Conservation (phyloP, 2,329 filamentous ascomycete species). For the Rachicladosporium sp. region DNA sequence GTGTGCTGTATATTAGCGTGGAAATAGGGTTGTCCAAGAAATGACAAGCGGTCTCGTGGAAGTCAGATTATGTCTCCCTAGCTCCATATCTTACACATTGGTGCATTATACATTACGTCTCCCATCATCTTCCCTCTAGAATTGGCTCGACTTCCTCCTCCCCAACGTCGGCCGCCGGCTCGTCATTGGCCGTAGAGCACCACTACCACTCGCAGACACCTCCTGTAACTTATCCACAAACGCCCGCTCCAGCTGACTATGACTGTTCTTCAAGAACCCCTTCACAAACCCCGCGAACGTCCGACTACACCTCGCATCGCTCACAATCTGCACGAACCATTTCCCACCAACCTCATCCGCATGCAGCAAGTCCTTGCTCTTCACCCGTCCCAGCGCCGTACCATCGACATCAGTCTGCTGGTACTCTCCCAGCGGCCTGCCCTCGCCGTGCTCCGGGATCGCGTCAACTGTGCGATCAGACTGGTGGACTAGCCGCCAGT, state of each 20-base stretch:
- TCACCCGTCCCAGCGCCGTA: constrained; percentile 8
- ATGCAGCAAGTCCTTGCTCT: constrained; percentile 14
- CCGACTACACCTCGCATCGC: constrained; percentile 20
- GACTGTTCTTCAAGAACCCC: constrained; percentile 21
- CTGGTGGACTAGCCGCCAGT: constrained; percentile 17
- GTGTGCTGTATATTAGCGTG: no score
- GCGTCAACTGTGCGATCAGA: not conserved
- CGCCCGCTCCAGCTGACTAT: constrained; percentile 17
- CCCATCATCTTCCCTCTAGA: not conserved
- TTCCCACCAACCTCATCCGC: constrained; percentile 8
- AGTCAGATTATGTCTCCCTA: no score
- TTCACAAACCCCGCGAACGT: constrained; percentile 23
- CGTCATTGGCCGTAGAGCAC: constrained; percentile 1
- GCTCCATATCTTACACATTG: no score
- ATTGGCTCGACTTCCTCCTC: constrained; percentile 5
- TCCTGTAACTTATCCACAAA: constrained; percentile 20
- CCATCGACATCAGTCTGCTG: not conserved
- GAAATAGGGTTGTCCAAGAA: no score
- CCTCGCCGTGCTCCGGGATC: not conserved
- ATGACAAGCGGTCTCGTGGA: no score
- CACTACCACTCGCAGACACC: constrained; percentile 1
- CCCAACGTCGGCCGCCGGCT: constrained; percentile 12
- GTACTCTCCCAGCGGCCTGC: no score
- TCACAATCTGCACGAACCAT: constrained; percentile 22
- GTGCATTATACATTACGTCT: no score